Percentiles rank a stretch among this genome's conserved stretches.
phyloP scores from a whole-genome alignment of 257 asterid species.

The Datura wrightii region DNA sequence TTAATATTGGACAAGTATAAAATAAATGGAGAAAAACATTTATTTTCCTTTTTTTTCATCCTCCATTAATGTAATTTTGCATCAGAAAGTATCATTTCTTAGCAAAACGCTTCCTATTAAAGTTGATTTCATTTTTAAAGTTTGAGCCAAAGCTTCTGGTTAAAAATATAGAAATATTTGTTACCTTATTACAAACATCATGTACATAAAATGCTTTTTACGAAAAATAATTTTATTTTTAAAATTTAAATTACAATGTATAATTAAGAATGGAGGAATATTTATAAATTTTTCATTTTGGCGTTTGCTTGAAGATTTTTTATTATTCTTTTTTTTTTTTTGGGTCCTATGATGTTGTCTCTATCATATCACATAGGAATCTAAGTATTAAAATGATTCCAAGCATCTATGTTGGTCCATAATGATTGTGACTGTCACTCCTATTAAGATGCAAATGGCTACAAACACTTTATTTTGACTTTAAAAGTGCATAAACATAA shows the following conservation, averaged over 20 bases:
- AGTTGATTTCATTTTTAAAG: too few species aligned
- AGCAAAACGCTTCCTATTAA: too few species aligned
- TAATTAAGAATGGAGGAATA: background rate
- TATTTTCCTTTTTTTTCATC: too few species aligned
- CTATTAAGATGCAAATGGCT: background rate
- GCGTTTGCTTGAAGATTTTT: background rate
- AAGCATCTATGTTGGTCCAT: background rate
- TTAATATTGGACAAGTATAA: too few species aligned
- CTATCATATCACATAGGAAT: constrained; percentile 24
- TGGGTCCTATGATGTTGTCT: background rate
- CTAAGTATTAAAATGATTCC: constrained; percentile 2
- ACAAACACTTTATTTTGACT: background rate
- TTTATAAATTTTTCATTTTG: background rate
- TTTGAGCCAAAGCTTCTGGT: too few species aligned
- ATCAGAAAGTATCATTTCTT: too few species aligned
- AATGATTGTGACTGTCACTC: background rate
- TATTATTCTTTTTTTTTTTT: background rate
- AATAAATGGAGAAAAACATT: too few species aligned
- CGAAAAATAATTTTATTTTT: background rate
- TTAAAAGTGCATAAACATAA: too few species aligned
- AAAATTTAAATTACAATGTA: background rate
- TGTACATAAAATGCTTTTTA: background rate
- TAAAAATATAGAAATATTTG: background rate
- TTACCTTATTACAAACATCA: background rate
- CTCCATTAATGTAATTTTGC: background rate